These are phyloP conservation scores for Imleria badia DNA, from an alignment of 768 basidiomycete genomes.

Conservation along the genomic window DNA sequence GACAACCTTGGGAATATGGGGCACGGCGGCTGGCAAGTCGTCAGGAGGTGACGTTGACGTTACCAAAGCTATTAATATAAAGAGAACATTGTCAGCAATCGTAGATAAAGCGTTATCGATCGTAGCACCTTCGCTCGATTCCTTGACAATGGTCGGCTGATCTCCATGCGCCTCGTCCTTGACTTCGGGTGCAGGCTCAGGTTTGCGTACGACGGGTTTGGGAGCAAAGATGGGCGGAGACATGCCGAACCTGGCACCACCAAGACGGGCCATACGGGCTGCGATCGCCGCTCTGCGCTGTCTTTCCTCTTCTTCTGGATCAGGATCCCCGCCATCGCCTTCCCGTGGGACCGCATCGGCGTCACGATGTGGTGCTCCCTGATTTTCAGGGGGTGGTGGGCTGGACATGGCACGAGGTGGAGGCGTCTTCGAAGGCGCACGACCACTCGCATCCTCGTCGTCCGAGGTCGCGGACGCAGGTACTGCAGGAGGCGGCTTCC, in stretches of 20 bases:
- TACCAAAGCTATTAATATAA: slow-evolving; percentile 11
- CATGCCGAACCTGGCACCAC: slow-evolving; percentile 83
- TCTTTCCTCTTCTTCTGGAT: slow-evolving; percentile 66
- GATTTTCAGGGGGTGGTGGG: slow-evolving; percentile 16
- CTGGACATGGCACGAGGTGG: slow-evolving; percentile 27
- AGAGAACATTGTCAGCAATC: slow-evolving; percentile 3
- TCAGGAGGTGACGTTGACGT: slow-evolving; percentile 18
- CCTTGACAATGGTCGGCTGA: slow-evolving; percentile 5
- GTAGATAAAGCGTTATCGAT: neutral
- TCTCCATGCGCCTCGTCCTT: slow-evolving; percentile 22
- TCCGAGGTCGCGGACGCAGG: slow-evolving; percentile 38
- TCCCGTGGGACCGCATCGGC: slow-evolving; percentile 26
- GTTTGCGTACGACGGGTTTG: slow-evolving; percentile 43
- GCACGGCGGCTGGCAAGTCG: slow-evolving; percentile 1
- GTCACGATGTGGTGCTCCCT: slow-evolving; percentile 23
- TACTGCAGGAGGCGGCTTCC: slow-evolving; percentile 75
- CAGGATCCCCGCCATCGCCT: slow-evolving; percentile 31
- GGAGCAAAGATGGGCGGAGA: slow-evolving; percentile 68
- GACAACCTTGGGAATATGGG: slow-evolving; percentile 1
- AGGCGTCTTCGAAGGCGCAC: slow-evolving; percentile 35
- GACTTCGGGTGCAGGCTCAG: slow-evolving; percentile 19
- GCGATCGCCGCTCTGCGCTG: slow-evolving; percentile 85
- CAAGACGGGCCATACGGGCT: slow-evolving; percentile 90
- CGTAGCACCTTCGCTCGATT: slow-evolving; percentile 22
- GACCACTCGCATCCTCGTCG: slow-evolving; percentile 36